phyloP scores from a whole-genome alignment of 2,329 filamentous ascomycete species.

The Aureobasidium musti region DNA sequence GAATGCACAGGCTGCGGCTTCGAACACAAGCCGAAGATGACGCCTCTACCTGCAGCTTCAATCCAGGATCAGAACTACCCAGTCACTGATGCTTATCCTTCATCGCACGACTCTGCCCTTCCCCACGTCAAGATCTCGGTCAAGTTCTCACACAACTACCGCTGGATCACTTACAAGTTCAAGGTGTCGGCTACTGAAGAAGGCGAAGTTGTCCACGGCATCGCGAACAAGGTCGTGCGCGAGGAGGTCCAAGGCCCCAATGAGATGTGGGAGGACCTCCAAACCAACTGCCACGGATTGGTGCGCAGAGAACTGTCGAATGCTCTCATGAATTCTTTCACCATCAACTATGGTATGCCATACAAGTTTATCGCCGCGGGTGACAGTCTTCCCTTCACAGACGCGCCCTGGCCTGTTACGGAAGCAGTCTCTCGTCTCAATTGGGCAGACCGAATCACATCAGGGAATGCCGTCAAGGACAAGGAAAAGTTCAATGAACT shows the following conservation, averaged over 20 bases:
- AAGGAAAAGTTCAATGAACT: constrained; percentile 62
- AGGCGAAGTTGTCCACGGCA: constrained; percentile 56
- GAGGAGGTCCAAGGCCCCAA: constrained; percentile 58
- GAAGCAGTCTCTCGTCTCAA: constrained; percentile 56
- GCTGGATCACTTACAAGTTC: constrained; percentile 47
- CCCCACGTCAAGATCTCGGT: constrained; percentile 41
- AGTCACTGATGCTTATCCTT: constrained; percentile 40
- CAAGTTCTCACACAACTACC: constrained; percentile 42
- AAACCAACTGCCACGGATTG: constrained; percentile 45
- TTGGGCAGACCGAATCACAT: constrained; percentile 57
- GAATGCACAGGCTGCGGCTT: constrained; percentile 60
- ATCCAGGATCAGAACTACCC: constrained; percentile 44
- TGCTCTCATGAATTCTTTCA: constrained; percentile 41
- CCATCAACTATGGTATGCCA: constrained; percentile 55
- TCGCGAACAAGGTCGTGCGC: constrained; percentile 58
- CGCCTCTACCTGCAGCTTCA: constrained; percentile 35
- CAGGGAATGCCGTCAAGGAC: constrained; percentile 31
- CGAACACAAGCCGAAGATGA: constrained; percentile 39
- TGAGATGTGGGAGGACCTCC: constrained; percentile 58
- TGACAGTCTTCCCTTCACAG: constrained; percentile 52
- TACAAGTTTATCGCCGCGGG: constrained; percentile 67
- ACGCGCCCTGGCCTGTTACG: constrained; percentile 52
- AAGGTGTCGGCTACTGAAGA: constrained; percentile 49
- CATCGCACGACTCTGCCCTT: constrained; percentile 39
- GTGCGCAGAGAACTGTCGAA: constrained; percentile 36